Evolutionary conservation across 2,329 filamentous ascomycete genomes (phyloP), one percentile per base, ranked within the genome.

Genomic region (Elsinoe ampelina): DNA sequence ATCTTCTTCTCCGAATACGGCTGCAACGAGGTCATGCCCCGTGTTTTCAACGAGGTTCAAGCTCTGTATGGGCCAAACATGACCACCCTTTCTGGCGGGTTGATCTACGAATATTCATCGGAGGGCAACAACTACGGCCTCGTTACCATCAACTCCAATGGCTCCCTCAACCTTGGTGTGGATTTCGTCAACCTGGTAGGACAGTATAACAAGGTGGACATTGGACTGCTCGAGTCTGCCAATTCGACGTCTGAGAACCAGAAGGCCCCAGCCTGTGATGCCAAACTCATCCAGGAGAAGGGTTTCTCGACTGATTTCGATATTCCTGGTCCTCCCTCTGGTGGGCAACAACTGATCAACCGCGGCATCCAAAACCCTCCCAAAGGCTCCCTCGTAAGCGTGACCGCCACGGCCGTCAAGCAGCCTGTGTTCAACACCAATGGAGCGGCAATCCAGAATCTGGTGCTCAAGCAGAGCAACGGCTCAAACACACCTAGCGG

Each of bases 1-100:
- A 77, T 91, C 64, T 92, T 92, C 78, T 91, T 88, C 76, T 88
- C 85, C 61, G 88, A 93, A 67, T 85, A 83, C 64, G 88, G 88
- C 59, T 92, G 88, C 80, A 92, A 90, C 74, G 75, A 77, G 36
- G 81, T 83, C 12, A 68, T 73, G n/a, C 84, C 86, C 12, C 85
- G 88, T 63, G 72, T 83, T 64, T 93, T 90, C 73, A 85, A 86
- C 62, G 88, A 93, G 72, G 84, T 89, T 11, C 77, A 75, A 57
- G 76, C 83, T 60, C 82, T 93, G 62, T 92, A 92, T 70, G 79
- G 86, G 57, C 65, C 76, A 38, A 64, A 88, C 61, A 90, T 92
- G 85, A 84, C 75, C 15, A 75, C 82, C 57, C 83, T 92, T 66
- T 85, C 83, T 56, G 88, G 88, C 61, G 87, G 87, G 61, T 77